A percentile compares a stretch with the other conserved stretches of the same genome.
Evolutionary conservation across 2,329 filamentous ascomycete genomes (phyloP).

Genomic region (Penicillium italicum): DNA sequence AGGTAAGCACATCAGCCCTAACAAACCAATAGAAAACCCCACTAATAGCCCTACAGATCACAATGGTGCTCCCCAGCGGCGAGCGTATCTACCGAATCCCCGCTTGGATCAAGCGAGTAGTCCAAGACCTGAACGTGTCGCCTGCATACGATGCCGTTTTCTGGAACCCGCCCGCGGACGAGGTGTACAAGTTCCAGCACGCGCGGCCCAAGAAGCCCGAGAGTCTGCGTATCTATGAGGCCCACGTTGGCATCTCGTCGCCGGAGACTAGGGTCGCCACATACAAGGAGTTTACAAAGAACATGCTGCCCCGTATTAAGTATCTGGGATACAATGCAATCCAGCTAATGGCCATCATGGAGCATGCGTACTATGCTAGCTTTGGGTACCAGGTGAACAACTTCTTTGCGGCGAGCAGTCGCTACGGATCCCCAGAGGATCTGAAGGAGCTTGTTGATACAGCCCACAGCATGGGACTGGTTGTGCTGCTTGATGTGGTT

Average conservation of each 20-base stretch:
- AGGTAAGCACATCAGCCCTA: conserved; percentile 53
- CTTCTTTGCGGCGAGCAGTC: conserved; percentile 95
- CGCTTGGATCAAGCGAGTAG: conserved; percentile 96
- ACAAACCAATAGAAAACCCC: background rate
- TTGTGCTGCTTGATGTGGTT: conserved; percentile 89
- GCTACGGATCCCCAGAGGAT: conserved; percentile 90
- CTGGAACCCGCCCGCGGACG: conserved; percentile 81
- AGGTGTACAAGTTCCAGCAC: conserved; percentile 83
- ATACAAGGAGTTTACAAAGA: conserved; percentile 94
- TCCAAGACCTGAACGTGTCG: conserved; percentile 84
- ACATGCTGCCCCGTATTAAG: conserved; percentile 88
- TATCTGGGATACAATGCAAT: conserved; percentile 93
- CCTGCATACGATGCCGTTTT: conserved; percentile 92
- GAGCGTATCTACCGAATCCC: conserved; percentile 84
- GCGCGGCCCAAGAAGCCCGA: conserved; percentile 73
- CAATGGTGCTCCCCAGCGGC: conserved; percentile 73
- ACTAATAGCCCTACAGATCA: conserved; percentile 58
- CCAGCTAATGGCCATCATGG: conserved; percentile 98
- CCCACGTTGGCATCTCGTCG: conserved; percentile 96
- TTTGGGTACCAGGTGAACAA: conserved; percentile 99
- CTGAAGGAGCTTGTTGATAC: conserved; percentile 96
- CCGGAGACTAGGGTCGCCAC: conserved; percentile 84
- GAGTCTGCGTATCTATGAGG: conserved; percentile 92
- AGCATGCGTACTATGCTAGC: conserved; percentile 98
- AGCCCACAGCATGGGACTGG: conserved; percentile 84